Percentiles rank a stretch among this genome's conserved stretches.
Evolutionary conservation across 208 protist genomes (phyloP).

Genomic region (Perkinsela sp.): DNA sequence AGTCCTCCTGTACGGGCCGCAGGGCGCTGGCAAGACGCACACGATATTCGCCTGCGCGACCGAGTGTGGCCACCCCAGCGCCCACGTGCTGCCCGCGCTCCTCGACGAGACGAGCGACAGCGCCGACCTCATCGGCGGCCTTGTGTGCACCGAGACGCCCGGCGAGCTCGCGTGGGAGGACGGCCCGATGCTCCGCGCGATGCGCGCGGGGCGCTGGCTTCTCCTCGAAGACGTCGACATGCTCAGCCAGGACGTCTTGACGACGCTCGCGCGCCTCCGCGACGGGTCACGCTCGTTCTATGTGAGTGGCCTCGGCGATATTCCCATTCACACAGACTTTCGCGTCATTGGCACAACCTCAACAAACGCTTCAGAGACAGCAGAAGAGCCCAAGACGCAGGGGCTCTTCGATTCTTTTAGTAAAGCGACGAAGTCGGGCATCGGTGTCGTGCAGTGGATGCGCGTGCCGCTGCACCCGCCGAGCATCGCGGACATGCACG

Average conservation of each 20-base stretch:
- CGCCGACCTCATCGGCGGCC: slow-evolving; percentile 92
- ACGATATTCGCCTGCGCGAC: background rate
- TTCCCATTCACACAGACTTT: slow-evolving; percentile 49
- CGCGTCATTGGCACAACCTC: slow-evolving; percentile 61
- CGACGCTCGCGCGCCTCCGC: slow-evolving; percentile 81
- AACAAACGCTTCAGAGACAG: slow-evolving; percentile 17
- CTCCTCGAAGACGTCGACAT: slow-evolving; percentile 96
- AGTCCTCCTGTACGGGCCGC: background rate
- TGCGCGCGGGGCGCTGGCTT: slow-evolving; percentile 83
- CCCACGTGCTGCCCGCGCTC: background rate
- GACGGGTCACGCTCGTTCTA: slow-evolving; percentile 79
- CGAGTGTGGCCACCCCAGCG: background rate
- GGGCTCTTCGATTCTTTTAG: slow-evolving; percentile 16
- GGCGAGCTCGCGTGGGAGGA: slow-evolving; percentile 91
- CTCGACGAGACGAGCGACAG: slow-evolving; percentile 92
- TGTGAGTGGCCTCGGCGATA: slow-evolving; percentile 67
- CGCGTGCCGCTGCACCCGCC: background rate
- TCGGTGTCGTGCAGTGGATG: slow-evolving; percentile 7
- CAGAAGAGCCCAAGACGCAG: slow-evolving; percentile 18
- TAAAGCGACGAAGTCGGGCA: slow-evolving; percentile 1
- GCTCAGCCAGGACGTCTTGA: slow-evolving; percentile 87
- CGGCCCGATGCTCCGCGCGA: slow-evolving; percentile 81
- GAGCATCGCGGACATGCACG: background rate
- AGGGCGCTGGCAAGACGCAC: background rate
- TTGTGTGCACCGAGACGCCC: slow-evolving; percentile 84